Base-by-base conservation (phyloP, 2,329 filamentous ascomycete species). In the Claviceps paspali region DNA sequence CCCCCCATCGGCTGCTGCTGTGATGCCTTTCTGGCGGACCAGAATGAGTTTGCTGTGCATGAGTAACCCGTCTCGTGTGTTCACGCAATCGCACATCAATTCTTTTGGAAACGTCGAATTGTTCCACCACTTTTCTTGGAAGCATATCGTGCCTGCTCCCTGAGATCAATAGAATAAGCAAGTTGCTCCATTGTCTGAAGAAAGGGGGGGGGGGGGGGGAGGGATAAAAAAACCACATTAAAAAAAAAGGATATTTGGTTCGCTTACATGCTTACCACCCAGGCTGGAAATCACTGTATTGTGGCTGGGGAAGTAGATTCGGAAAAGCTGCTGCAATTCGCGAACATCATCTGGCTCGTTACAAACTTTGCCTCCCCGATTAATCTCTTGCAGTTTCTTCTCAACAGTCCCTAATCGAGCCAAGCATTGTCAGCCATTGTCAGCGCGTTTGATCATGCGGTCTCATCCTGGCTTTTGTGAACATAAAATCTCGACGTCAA, bases 11-110 rank as follows among this genome's bases (percentile, higher is more conserved):
- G 18, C 28, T 14, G 8, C 15, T 29, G 15, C 33, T 32, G 17
- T 2, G 9, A 8, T 23, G n/a, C n/a, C 19, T 10, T 3, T 33
- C 14, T 22, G 38, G n/a, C 62, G 61, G 18, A 72, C 70, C 36
- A 73, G 62, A 38, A 76, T 60, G 45, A 85, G 65, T 62, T 98
- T 98, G 59, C 76, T 92, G 58, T 98, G 91, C 64, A 92, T 83
- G 43, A 98, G 62, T 17, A 95, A 54, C 1, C 84, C 82, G 3
- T 60, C 47, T 26, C 87, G 67, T 18, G 64, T 70, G 44, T 82
- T 92, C 44, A 76, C 63, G 52, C 80, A 86, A 53, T 96, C 84
- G 36, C 78, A 72, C 49, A 96, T 62, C 22, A 83, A 62, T 29
- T 72, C 57, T 29, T 65, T 69, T 4, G 88, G 88, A 49, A 96